Base-by-base conservation (phyloP, 2,329 filamentous ascomycete genomes). In the Aspergillus aculeatinus region DNA sequence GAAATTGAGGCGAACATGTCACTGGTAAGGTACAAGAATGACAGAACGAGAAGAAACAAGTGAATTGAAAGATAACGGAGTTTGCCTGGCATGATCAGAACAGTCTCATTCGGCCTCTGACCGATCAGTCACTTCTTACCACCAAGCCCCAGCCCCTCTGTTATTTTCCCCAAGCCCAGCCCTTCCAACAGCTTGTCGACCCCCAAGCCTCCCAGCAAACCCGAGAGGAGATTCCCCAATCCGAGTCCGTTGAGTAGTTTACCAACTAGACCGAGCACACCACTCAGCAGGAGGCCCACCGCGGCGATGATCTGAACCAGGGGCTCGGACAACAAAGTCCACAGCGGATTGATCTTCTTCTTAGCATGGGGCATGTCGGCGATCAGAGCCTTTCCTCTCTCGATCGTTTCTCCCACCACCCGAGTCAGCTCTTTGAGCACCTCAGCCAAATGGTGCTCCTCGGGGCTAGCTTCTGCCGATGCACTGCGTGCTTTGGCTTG, bases 301-400 rank as follows among this genome's bases (percentile, higher is more conserved):
- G 91, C 92, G 7, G 92, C 91, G 52, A 96, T 84, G 72, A 96
- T 96, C 83, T 96, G 93, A 84, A 92, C 91, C 23, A 96, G 81
- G 10, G 93, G 92, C 81, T 96, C 91, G 21, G 68, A 71, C 4
- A 77, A 68, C 52, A 96, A 81, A 33, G 82, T 86, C 91, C 92
- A 96, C 29, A 96, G 85, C 10, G 93, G 92, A 79, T 93, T 96
- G 62, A 96, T 83, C 81, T 94, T 88, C 83, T 96, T 93, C 87
- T 96, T 95, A 48, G 92, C 92, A 67, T 96, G 90, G 4, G 92
- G 92, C 90, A 96, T 95, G 72, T 91, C 90, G 70, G 89, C 87
- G 62, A 96, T 89, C 81, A 91, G 90, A 80, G 89, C 90, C 85
- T 93, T 95, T 21, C 90, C 90, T 64, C 89, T 87, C 72, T 96